Conservation (phyloP, 2,329 filamentous ascomycete species). For the Pseudogymnoascus sp. region DNA sequence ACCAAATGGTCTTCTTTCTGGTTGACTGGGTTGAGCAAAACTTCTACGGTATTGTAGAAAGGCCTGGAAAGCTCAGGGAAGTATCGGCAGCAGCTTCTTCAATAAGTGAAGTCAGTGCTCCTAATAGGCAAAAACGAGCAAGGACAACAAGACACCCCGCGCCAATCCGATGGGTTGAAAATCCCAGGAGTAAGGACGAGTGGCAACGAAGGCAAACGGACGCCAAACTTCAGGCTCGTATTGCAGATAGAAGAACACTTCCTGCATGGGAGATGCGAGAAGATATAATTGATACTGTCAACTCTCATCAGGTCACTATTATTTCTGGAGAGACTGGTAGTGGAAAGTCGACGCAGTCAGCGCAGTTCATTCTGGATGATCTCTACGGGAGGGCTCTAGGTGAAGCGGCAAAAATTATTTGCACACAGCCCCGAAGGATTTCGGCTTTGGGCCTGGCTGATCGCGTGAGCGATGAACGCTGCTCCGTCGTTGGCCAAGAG, state of each 20-base stretch:
- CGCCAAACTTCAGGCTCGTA: conserved; percentile 64
- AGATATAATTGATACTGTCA: conserved; percentile 67
- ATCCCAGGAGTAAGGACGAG: conserved; percentile 51
- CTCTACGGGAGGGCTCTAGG: conserved; percentile 71
- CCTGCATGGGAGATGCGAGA: conserved; percentile 84
- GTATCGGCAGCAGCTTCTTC: conserved; percentile 72
- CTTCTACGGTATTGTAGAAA: conserved; percentile 71
- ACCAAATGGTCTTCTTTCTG: conserved; percentile 85
- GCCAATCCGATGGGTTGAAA: conserved; percentile 56
- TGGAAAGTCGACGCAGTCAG: conserved; percentile 92
- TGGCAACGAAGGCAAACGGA: conserved; percentile 63
- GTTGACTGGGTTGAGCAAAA: conserved; percentile 88
- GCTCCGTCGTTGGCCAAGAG: conserved; percentile 71
- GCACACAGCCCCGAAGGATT: conserved; percentile 90
- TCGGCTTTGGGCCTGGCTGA: conserved; percentile 91
- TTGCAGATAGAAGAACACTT: conserved; percentile 60
- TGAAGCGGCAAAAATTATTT: conserved; percentile 76
- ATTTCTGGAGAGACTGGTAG: conserved; percentile 96
- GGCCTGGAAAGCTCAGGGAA: conserved; percentile 74
- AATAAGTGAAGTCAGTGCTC: conserved; percentile 40
- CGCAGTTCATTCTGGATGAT: conserved; percentile 92
- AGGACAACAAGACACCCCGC: conserved; percentile 41
- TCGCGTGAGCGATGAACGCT: conserved; percentile 87
- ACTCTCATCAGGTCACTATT: conserved; percentile 78
- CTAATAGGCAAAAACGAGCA: conserved; percentile 21